These are phyloP conservation scores for Boletus sp. DNA, from an alignment of 768 basidiomycete genomes.

Conservation along the genomic window DNA sequence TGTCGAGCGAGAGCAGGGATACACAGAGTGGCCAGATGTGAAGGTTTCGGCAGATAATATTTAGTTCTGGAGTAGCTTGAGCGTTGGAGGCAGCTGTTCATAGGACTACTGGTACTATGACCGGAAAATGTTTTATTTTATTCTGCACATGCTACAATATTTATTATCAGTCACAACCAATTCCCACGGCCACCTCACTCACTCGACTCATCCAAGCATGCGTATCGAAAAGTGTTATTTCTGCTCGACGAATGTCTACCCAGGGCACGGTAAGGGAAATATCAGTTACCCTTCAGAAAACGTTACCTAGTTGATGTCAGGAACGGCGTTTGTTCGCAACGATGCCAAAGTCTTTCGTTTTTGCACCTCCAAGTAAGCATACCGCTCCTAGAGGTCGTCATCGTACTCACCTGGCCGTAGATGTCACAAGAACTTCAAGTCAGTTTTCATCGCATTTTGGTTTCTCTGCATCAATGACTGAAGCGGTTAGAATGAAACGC, in stretches of 20 bases:
- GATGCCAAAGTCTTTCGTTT: slow-evolving; percentile 98
- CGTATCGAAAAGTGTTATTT: slow-evolving; percentile 98
- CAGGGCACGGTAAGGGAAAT: slow-evolving; percentile 73
- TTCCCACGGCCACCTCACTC: slow-evolving; percentile 25
- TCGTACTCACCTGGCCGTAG: slow-evolving; percentile 37
- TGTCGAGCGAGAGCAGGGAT: background rate
- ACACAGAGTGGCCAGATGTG: slow-evolving; percentile 5
- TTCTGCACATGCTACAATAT: background rate
- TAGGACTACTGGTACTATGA: too few relatives aligned
- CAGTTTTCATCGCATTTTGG: slow-evolving; percentile 19
- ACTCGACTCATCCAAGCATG: slow-evolving; percentile 45
- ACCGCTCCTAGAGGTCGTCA: background rate
- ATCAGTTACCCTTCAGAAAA: background rate
- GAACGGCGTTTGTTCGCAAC: slow-evolving; percentile 94
- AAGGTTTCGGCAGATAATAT: background rate
- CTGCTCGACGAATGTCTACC: slow-evolving; percentile 95
- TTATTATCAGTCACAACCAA: background rate
- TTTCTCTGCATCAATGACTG: background rate
- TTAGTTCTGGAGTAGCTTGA: background rate
- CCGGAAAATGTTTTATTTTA: background rate
- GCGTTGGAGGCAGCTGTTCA: background rate
- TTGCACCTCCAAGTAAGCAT: slow-evolving; percentile 89
- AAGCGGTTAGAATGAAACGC: slow-evolving; percentile 82
- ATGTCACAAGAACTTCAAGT: slow-evolving; percentile 99
- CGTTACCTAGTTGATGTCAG: slow-evolving; percentile 34